Base-by-base conservation (phyloP, 2,329 filamentous ascomycete genomes). In the Sclerotinia glacialis region DNA sequence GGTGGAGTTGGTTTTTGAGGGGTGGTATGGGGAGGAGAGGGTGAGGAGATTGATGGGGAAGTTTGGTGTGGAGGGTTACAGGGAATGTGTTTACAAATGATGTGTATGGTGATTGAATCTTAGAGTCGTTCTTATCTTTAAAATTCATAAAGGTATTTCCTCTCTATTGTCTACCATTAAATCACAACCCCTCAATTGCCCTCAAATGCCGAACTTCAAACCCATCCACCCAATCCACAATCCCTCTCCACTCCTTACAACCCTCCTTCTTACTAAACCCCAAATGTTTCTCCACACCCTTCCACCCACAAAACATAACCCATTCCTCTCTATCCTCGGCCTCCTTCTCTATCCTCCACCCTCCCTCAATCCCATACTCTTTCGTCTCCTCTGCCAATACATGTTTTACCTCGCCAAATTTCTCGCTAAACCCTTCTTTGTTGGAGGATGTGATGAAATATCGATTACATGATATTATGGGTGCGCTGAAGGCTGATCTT, bases 1-100 rank as follows among this genome's bases (percentile, higher is more conserved):
- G 76, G 78, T 88, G 68, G 88, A 91, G 77, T 73, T 90, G 52
- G 59, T 69, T 18, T 70, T 75, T 49, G 67, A 72, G 65, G 70
- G 67, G 55, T 74, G 76, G 37, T 68, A 80, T 65, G 68, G 69
- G 23, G 49, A 72, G 11, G 72, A 69, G 42, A 71, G 68, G 50
- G 71, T 78, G 47, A 69, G 72, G 54, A 69, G 64, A 55, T 67
- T 74, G 64, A 69, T 80, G 67, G 67, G 69, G 52, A 72, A 31
- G 66, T 78, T 72, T 71, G 76, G 73, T 11, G 69, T 81, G 47
- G 68, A 70, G 16, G 77, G 70, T 0, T 82, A 79, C 75, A 67
- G 46, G 42, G 78, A 81, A 72, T 42, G 79, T 47, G 23, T 14
- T 37, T 83, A 82, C 76, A 60, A 23, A 16, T 65, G 26, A 52